Evolutionary conservation across 2,329 filamentous ascomycete genomes (phyloP), one percentile per base, ranked within the genome.

Genomic region (Colletotrichum sublineola): DNA sequence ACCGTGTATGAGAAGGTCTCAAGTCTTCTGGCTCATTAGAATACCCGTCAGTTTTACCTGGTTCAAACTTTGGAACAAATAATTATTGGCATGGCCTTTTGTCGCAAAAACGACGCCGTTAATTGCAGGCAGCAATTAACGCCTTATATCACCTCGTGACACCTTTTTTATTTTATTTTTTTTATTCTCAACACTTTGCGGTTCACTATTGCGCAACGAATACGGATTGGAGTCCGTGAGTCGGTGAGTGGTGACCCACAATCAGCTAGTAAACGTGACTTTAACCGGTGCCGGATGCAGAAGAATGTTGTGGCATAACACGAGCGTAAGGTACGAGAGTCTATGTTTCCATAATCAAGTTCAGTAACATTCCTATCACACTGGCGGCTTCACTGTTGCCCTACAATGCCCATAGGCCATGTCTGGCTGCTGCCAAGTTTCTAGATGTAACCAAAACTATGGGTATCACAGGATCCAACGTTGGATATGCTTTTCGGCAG

Each of bases 1-100:
- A 90, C 89, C 2, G 86, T 87, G 2, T 91, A 91, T 76, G 90
- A 92, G 77, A 86, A 88, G 71, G 84, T 88, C 18, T 84, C 86
- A 0, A 82, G 83, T 36, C 69, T 89, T 24, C 80, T 89, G 5
- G 5, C 29, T 38, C 55, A 4, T 15, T 60, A 31, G 36, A 38
- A 60, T 6, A 24, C 5, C 31, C 38, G 2, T 15, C 36, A 8
- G n/a, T 29, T 20, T 38, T 14, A 64, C 15, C 20, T 12, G 3
- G 14, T 18, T 42, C 36, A 58, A 29, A 4, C 9, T 42, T n/a
- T 2, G 6, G 11, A 42, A 18, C n/a, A 5, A 7, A 42, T 7
- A 29, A 1, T 29, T 8, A 40, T 29, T 24, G n/a, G 7, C 20
- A 40, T 8, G 7, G 36, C 2, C 0, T n/a, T 58, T n/a, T n/a